Conservation (phyloP, 768 basidiomycete species). For the Pleurotus tuber-regium region DNA sequence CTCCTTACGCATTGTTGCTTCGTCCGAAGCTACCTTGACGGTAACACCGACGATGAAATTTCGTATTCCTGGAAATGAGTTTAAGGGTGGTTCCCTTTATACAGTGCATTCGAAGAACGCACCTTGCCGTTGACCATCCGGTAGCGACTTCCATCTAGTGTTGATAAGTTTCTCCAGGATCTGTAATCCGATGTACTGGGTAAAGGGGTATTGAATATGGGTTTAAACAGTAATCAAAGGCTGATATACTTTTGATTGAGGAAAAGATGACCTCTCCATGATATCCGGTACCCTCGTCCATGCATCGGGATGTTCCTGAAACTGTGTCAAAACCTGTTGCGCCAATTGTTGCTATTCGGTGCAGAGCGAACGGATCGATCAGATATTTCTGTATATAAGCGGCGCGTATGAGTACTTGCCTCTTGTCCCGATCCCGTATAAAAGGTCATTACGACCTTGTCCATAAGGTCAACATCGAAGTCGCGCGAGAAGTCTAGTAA, state of each 20-base stretch:
- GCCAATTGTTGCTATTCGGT: conserved; percentile 86
- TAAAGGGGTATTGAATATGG: conserved; percentile 1
- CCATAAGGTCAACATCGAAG: conserved; percentile 90
- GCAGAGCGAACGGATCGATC: conserved; percentile 4
- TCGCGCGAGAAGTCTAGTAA: conserved; percentile 93
- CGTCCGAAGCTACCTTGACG: conserved; percentile 92
- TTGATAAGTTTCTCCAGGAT: conserved; percentile 94
- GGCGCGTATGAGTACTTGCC: conserved; percentile 42
- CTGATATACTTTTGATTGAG: conserved; percentile 74
- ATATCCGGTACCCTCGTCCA: conserved; percentile 98
- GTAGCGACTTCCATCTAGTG: conserved; percentile 94
- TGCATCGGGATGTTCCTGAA: conserved; percentile 94
- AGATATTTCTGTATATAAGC: background rate
- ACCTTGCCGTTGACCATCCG: conserved; percentile 93
- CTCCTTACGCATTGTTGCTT: conserved; percentile 82
- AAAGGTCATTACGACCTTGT: conserved; percentile 91
- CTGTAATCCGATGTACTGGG: conserved; percentile 92
- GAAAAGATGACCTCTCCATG: conserved; percentile 78
- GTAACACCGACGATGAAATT: conserved; percentile 95
- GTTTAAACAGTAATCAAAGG: conserved; percentile 2
- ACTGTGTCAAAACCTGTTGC: conserved; percentile 90
- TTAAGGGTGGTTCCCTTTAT: background rate
- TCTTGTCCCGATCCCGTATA: conserved; percentile 84
- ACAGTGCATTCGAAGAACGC: conserved; percentile 9
- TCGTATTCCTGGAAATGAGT: conserved; percentile 68